These are phyloP conservation scores for Chlorella variabilis DNA, from an alignment of 163 green algal species.

Conservation along the genomic window DNA sequence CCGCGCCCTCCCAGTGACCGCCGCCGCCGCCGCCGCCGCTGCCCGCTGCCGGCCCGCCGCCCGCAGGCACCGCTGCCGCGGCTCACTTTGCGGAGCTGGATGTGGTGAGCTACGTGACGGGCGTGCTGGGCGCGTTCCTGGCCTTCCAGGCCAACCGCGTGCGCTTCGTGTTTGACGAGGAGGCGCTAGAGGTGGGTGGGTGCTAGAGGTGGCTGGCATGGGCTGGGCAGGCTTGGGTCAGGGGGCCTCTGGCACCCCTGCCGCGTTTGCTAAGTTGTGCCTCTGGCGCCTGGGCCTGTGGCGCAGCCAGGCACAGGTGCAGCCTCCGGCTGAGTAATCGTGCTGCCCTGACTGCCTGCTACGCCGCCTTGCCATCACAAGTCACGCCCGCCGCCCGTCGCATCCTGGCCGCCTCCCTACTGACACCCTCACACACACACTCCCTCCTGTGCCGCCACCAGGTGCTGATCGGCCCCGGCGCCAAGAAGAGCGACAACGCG, in stretches of 20 bases:
- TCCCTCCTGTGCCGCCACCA: too few relatives aligned
- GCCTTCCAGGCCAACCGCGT: conserved; percentile 80
- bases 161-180: conserved; percentile 82
- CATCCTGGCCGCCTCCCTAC: too few relatives aligned
- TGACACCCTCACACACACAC: too few relatives aligned
- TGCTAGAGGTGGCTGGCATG: too few relatives aligned
- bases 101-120: conserved; percentile 42
- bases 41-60: not conserved
- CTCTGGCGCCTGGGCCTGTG: too few relatives aligned
- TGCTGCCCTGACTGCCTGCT: too few relatives aligned
- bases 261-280: too few relatives aligned
- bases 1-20: too few relatives aligned
- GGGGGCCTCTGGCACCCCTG: not conserved
- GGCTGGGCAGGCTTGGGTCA: not conserved
- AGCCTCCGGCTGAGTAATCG: too few relatives aligned
- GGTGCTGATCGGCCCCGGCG: conserved; percentile 58
- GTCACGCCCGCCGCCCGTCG: too few relatives aligned
- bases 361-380: too few relatives aligned
- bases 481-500: conserved; percentile 79
- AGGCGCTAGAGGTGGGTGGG: conserved; percentile 70
- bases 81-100: conserved; percentile 36
- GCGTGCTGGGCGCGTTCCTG: conserved; percentile 82
- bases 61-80: conserved; percentile 25
- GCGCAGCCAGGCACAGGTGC: too few relatives aligned
- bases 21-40: not conserved